Evolutionary conservation across 129 eudicot species (phyloP).

Genomic region (Flaveria ramosissima): DNA sequence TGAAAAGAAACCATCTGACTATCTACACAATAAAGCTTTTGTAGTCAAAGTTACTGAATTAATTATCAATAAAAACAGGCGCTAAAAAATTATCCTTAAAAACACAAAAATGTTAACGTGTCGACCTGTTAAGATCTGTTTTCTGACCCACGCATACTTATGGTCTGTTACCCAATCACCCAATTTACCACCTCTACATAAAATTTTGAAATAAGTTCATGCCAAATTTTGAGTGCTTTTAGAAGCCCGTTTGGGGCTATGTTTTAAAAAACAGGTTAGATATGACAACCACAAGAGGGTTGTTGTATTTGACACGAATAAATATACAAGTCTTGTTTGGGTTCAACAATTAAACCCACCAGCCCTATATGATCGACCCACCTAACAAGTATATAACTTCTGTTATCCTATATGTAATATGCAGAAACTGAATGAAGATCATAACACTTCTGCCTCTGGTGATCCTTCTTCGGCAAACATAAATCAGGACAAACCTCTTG

Average conservation of each 20-base stretch:
- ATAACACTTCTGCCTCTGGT: constrained; percentile 16
- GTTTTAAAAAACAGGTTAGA: neutral
- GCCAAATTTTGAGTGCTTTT: neutral
- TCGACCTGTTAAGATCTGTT: neutral
- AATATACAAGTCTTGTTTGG: no score
- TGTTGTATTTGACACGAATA: no score
- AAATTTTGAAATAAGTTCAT: neutral
- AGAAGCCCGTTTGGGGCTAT: neutral
- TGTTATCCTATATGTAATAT: neutral
- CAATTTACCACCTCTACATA: neutral
- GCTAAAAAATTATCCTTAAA: neutral
- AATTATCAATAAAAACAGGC: neutral
- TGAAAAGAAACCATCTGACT: neutral
- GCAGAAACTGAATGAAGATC: constrained; percentile 55
- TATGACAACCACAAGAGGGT: no score
- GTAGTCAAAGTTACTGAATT: neutral
- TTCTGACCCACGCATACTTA: neutral
- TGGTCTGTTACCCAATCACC: neutral
- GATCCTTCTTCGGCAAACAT: constrained; percentile 28
- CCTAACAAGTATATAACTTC: neutral
- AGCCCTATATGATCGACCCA: no score
- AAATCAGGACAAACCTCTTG: constrained; percentile 30
- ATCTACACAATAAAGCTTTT: neutral
- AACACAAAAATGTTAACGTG: neutral
- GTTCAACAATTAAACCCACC: no score